Base-by-base conservation (phyloP, 768 basidiomycete species). In the Panaeolus papilionaceus region DNA sequence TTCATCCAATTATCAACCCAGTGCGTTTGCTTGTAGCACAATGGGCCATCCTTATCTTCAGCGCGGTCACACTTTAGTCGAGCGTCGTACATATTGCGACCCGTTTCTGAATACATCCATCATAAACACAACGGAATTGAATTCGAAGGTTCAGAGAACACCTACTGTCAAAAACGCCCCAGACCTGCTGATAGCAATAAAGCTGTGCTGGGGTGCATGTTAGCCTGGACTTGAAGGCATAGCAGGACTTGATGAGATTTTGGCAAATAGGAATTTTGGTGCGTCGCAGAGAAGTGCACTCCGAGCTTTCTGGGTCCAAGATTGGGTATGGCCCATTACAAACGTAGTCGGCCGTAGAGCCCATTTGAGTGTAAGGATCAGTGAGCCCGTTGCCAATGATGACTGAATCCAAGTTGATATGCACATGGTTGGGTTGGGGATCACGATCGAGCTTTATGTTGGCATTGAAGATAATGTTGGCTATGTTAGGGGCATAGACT, bases 1-100 rank as follows among this genome's bases (percentile, higher is more conserved):
- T 98, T 98, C 85, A 98, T 83, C 86, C 90, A 98, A 0, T 82
- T 86, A 71, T 98, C 96, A 74, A 98, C 88, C 93, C 93, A 98
- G 14, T 77, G 72, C 86, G 98, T 89, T 80, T 97, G 84, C 66
- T 76, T 82, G 76, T 94, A 95, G 81, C 94, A 95, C 2, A 93
- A 81, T 3, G 85, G 81, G 1, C 90, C 91, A 68, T 96, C 91
- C 18, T 64, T 67, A 42, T 71, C 64, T 72, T 85, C 86, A 33
- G 81, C 69, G 45, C 83, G 86, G 75, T 98, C 90, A 74, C 96
- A 98, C 68, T 81, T 84, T 65, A 76, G 80, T 69, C 95, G 89
- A 3, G 93, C 92, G 72, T 98, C 96, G 77, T 98, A 99, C 8
- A 93, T 89, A 79, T 98, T 98, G 61, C 90, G 76, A 2, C 92